Evolutionary conservation across 768 basidiomycete genomes (phyloP).

Genomic region (Suillus luteus): DNA sequence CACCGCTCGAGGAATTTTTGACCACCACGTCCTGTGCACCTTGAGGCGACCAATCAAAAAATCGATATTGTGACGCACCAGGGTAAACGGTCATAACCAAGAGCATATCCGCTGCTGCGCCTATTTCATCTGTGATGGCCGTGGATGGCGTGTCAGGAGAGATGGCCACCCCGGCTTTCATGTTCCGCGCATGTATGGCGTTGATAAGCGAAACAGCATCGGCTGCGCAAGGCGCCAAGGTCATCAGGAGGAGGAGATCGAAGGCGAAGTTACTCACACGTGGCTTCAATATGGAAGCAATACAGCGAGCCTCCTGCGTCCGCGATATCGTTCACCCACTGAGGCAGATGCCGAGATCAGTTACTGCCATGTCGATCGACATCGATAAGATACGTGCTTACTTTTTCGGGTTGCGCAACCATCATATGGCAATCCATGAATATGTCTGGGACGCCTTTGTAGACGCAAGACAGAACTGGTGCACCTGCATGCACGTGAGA

Average conservation of each 20-base stretch:
- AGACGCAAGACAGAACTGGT: conserved; percentile 83
- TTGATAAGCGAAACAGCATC: conserved; percentile 77
- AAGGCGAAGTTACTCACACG: conserved; percentile 52
- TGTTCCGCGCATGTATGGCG: conserved; percentile 76
- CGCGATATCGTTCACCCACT: conserved; percentile 98
- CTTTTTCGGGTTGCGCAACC: conserved; percentile 92
- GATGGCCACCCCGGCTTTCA: conserved; percentile 96
- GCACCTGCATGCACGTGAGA: conserved; percentile 55
- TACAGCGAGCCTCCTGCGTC: conserved; percentile 94
- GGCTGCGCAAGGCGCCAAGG: conserved; percentile 39
- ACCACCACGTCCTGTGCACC: conserved; percentile 74
- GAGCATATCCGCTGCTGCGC: conserved; percentile 86
- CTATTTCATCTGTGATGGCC: conserved; percentile 85
- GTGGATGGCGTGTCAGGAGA: conserved; percentile 92
- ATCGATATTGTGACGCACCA: conserved; percentile 44
- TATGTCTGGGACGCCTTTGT: conserved; percentile 86
- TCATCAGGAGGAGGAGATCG: conserved; percentile 17
- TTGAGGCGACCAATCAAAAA: conserved; percentile 5
- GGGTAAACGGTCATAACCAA: conserved; percentile 99
- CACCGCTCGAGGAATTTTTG: conserved; percentile 96
- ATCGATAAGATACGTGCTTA: conserved; percentile 28
- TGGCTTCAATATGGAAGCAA: conserved; percentile 96
- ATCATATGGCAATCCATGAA: conserved; percentile 99
- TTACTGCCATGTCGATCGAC: conserved; percentile 1
- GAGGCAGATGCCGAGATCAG: conserved; percentile 4